Conservation (phyloP, 2,329 filamentous ascomycete genomes). For the Raffaelea ambrosiae region DNA sequence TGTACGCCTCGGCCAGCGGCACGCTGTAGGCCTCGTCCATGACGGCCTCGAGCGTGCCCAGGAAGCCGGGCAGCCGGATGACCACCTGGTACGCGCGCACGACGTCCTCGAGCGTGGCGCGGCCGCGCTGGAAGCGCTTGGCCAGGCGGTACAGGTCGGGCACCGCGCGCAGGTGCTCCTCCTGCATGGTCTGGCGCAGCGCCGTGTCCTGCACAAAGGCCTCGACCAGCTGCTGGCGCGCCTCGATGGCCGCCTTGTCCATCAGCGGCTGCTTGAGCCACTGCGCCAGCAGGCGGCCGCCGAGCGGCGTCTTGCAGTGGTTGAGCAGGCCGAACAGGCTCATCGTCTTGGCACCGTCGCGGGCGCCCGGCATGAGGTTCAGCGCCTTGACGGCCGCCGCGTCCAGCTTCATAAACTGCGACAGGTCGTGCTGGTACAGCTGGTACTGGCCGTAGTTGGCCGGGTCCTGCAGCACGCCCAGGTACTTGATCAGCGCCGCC, state of each 20-base stretch:
- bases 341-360: constrained; percentile 96
- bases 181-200: constrained; percentile 89
- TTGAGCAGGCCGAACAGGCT: constrained; percentile 90
- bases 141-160: constrained; percentile 89
- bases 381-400: constrained; percentile 87
- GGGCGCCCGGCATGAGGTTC: constrained; percentile 92
- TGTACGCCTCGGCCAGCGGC: constrained; percentile 80
- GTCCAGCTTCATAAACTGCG: constrained; percentile 97
- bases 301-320: constrained; percentile 94
- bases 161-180: constrained; percentile 86
- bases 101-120: constrained; percentile 90
- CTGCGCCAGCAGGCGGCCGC: constrained; percentile 81
- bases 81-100: constrained; percentile 92
- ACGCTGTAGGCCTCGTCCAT: constrained; percentile 94
- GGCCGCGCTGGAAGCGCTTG: constrained; percentile 88
- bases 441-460: constrained; percentile 97
- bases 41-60: constrained; percentile 79
- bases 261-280: constrained; percentile 98
- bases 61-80: constrained; percentile 82
- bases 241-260: constrained; percentile 77
- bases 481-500: constrained; percentile 87
- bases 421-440: constrained; percentile 92
- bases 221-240: constrained; percentile 87
- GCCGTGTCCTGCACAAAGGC: constrained; percentile 92
- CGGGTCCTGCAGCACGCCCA: constrained; percentile 80